These are phyloP conservation scores for Graphilbum fragrans DNA, from an alignment of 2,329 filamentous ascomycete species.

Conservation along the genomic window DNA sequence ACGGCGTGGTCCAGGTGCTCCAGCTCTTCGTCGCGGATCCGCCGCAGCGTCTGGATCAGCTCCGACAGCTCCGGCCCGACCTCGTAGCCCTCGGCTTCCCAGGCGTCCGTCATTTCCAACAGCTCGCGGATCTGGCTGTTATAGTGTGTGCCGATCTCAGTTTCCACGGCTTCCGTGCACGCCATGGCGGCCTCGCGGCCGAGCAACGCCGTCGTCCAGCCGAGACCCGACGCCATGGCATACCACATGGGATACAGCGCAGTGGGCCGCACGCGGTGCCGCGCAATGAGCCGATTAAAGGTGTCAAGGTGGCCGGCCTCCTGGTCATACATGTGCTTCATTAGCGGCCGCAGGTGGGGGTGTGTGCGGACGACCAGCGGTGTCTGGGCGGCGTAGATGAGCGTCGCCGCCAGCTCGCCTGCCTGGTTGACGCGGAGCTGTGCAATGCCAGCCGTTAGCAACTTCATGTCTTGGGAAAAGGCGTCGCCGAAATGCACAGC, in stretches of 20 bases:
- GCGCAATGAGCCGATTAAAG: conserved; percentile 73
- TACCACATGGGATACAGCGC: conserved; percentile 89
- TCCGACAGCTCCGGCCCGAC: conserved; percentile 65
- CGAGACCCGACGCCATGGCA: conserved; percentile 64
- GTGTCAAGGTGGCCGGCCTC: conserved; percentile 77
- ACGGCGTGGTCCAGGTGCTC: conserved; percentile 95
- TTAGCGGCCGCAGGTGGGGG: conserved; percentile 77
- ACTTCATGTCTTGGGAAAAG: too few species aligned
- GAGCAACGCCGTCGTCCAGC: conserved; percentile 81
- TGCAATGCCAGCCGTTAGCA: too few species aligned
- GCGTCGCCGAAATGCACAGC: too few species aligned
- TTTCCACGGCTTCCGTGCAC: conserved; percentile 96
- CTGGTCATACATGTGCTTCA: conserved; percentile 98
- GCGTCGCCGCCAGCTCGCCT: conserved; percentile 88
- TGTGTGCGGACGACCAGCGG: conserved; percentile 68
- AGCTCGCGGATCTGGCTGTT: conserved; percentile 80
- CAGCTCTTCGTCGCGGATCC: conserved; percentile 88
- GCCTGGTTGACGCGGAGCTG: conserved; percentile 95
- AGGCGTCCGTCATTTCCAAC: conserved; percentile 66
- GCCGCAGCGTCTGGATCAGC: conserved; percentile 61
- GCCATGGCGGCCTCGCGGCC: conserved; percentile 95
- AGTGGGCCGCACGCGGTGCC: conserved; percentile 83
- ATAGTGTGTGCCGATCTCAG: conserved; percentile 93
- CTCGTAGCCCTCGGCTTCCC: conserved; percentile 67
- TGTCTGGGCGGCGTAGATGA: conserved; percentile 86